Evolutionary conservation across 2,329 filamentous ascomycete genomes (phyloP), one percentile per base, ranked within the genome.

Genomic region (Paramyrothecium sp.): DNA sequence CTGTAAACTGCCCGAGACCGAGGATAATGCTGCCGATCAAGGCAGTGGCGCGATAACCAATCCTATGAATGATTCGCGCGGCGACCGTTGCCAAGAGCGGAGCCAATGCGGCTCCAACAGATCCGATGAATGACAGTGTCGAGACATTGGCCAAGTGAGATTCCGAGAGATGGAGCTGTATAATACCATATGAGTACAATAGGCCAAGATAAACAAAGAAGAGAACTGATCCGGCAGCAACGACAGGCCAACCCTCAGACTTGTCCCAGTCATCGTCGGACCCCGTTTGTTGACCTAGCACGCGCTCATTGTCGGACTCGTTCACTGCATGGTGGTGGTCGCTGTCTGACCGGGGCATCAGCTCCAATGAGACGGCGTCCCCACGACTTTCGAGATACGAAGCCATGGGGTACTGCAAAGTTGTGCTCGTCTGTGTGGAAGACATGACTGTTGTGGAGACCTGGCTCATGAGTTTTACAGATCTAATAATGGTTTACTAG

Each of bases 161-260:
- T 19, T 67, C 63, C 7, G 67, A 62, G 1, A 70, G 64, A 17
- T 61, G 54, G 20, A 70, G 61, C 53, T 70, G 68, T 58, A 70
- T 65, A 11, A 70, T 69, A 22, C 68, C 68, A 64, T 67, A 70
- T 0, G 68, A 70, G 51, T 70, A 70, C n/a, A 70, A 55, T 11
- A 71, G 63, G 0, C 68, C 68, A 0, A 70, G 65, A 19, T 70
- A 70, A 1, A 70, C 60, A 2, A 70, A 70, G 1, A 70, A 44
- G 13, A 44, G 13, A 17, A 19, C 13, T 16, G 38, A 44, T 7
- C 38, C 38, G n/a, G 38, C 38, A 44, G 38, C 38, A 44, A 44
- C 38, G 4, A 44, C 38, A 16, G 38, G 38, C 38, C 38, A 44
- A 19, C 38, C 38, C n/a, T 44, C 38, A 16, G 4, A 7, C 38